Evolutionary conservation across 306 rosid species (phyloP).

Genomic region (Gastrolobium villosum): DNA sequence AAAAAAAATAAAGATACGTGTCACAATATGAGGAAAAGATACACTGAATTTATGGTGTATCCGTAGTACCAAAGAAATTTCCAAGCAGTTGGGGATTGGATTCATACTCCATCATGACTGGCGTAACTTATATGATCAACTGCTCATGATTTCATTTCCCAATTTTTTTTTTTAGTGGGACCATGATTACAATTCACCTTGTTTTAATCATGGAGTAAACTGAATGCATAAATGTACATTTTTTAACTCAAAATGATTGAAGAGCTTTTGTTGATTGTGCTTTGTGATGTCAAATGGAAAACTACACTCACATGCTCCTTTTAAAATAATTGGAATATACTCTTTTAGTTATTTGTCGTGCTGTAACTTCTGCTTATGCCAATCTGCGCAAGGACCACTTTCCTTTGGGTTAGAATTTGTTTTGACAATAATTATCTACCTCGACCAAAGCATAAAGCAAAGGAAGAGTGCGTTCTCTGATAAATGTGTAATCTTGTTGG

Average conservation of each 20-base stretch:
- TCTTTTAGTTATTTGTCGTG: conserved; percentile 22
- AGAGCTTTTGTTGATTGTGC: not conserved
- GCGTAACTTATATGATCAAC: conserved; percentile 1
- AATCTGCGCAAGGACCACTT: conserved; percentile 12
- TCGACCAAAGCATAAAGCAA: conserved; percentile 36
- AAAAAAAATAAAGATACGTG: no score
- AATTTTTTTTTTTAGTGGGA: not conserved
- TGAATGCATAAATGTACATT: conserved; percentile 17
- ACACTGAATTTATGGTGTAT: no score
- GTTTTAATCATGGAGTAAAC: conserved; percentile 15
- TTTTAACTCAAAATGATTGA: conserved; percentile 19
- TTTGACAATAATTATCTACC: conserved; percentile 31
- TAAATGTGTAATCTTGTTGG: conserved; percentile 32
- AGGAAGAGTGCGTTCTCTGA: conserved; percentile 29
- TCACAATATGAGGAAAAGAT: no score
- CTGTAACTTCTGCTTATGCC: conserved; percentile 42
- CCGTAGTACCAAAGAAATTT: no score
- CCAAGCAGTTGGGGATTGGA: conserved; percentile 19
- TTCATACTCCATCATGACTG: not conserved
- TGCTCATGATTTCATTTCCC: conserved; percentile 13
- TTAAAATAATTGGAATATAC: conserved; percentile 33
- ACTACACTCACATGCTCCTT: conserved; percentile 18
- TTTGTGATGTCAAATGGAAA: conserved; percentile 15
- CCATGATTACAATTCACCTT: conserved; percentile 20
- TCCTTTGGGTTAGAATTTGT: not conserved